Evolutionary conservation across 129 eudicot species (phyloP), one percentile per base, ranked within the genome.

Genomic region (Glebionis coronaria): DNA sequence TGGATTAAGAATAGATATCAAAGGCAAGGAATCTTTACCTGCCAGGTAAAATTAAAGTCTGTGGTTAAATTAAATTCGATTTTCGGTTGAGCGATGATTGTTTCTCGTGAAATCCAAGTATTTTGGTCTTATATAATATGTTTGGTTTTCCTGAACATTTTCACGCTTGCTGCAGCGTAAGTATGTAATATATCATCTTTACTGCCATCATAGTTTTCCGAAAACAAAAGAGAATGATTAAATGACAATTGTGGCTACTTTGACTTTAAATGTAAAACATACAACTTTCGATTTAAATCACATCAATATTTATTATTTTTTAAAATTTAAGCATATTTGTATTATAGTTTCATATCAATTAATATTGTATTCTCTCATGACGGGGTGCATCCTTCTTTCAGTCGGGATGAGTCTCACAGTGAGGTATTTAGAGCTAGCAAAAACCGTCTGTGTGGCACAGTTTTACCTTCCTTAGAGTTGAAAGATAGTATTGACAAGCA

Each of bases 151-250:
- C 98, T 93, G 35, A 61, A 86, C 40, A 12, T 93, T 67, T 86
- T 86, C 80, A 88, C 98, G 29, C 68, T 85, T 75, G 92, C 90
- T 63, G 95, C n/a, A n/a, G n/a, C n/a, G n/a, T n/a, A n/a, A n/a
- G n/a, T n/a, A n/a, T n/a, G n/a, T n/a, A n/a, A n/a, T 66, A 76
- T 80, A 68, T 49, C 65, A 27, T 73, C n/a, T 44, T 44, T 54
- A 25, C 63, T 40, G 13, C 53, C 29, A 19, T 28, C 18, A 29
- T 68, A 54, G 4, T 54, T 44, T 14, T 40, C 53, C 5, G 18
- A 28, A 61, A 29, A 12, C 5, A 2, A 2, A 13, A 21, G 20
- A 44, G n/a, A 25, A 49, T 13, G 19, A 18, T 19, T 20, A 25
- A 56, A 25, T 25, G 42, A 35, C 6, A 19, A 25, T 56, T 10